Conservation (phyloP, 2,329 filamentous ascomycete genomes). For the Keithomyces neogunnii region DNA sequence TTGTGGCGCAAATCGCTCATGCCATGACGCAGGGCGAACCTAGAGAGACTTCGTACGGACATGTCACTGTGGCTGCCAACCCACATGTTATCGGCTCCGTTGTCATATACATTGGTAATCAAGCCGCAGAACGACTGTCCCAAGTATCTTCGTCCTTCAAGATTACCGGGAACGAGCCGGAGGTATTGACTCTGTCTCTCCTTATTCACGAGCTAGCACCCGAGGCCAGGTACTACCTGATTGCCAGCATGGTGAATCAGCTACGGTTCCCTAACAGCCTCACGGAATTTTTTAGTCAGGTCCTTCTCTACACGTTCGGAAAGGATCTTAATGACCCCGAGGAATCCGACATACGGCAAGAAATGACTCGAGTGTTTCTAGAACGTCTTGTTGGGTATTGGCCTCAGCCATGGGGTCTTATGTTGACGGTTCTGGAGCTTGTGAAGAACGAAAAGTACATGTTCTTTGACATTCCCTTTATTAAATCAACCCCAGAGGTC, state of each 20-base stretch:
- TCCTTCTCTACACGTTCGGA: slow-evolving; percentile 77
- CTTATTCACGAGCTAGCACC: slow-evolving; percentile 67
- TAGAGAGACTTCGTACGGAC: slow-evolving; percentile 56
- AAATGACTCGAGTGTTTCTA: slow-evolving; percentile 79
- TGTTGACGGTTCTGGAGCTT: slow-evolving; percentile 81
- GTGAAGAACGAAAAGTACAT: slow-evolving; percentile 84
- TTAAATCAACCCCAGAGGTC: slow-evolving; percentile 85
- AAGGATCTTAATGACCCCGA: slow-evolving; percentile 65
- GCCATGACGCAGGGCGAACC: slow-evolving; percentile 54
- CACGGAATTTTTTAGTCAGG: slow-evolving; percentile 87
- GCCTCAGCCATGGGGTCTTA: slow-evolving; percentile 91
- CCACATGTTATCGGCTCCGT: slow-evolving; percentile 68
- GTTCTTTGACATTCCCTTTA: slow-evolving; percentile 89
- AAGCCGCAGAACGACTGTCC: slow-evolving; percentile 53
- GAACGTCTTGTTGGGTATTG: slow-evolving; percentile 83
- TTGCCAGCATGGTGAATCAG: slow-evolving; percentile 83
- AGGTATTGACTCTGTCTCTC: slow-evolving; percentile 66
- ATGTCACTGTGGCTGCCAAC: slow-evolving; percentile 60
- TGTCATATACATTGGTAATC: slow-evolving; percentile 71
- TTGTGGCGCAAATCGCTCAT: slow-evolving; percentile 67
- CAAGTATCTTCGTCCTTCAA: slow-evolving; percentile 52
- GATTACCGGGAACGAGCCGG: slow-evolving; percentile 30
- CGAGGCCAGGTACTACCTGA: slow-evolving; percentile 75
- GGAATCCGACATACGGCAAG: slow-evolving; percentile 75
- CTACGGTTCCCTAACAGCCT: slow-evolving; percentile 82